These are phyloP conservation scores for Oryza punctata DNA, from an alignment of 176 grass and related monocot species.

Conservation along the genomic window DNA sequence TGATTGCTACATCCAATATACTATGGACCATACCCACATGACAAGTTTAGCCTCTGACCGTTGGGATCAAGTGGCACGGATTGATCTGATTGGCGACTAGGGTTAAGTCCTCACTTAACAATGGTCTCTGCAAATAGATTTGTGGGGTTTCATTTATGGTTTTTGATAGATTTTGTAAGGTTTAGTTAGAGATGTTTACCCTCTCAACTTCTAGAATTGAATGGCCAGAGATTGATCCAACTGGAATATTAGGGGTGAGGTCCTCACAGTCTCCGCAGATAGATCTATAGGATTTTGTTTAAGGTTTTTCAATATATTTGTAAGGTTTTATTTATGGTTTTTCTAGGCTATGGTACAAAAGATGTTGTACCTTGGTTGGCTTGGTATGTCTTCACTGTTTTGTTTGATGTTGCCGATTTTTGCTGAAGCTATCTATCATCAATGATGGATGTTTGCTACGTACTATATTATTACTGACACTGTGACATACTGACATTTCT, in stretches of 20 bases:
- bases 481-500: not conserved
- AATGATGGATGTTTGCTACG: not conserved
- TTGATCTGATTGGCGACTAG: not conserved
- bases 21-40: not conserved
- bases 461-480: not conserved
- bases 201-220: not conserved
- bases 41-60: not conserved
- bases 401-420: not conserved
- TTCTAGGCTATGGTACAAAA: not conserved
- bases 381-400: not conserved
- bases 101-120: not conserved
- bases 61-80: not conserved
- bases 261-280: not conserved
- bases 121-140: no score
- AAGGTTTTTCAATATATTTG: no score
- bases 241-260: not conserved
- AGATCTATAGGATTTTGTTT: not conserved
- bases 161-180: no score
- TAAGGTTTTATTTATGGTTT: not conserved
- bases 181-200: no score
- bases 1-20: not conserved
- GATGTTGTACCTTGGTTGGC: not conserved
- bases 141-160: no score
- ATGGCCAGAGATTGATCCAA: not conserved
- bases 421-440: not conserved